Percentiles rank a stretch among this genome's conserved stretches.
Evolutionary conservation across 148 eudicot species (phyloP).

Genomic region (Nepenthes mirabilis): DNA sequence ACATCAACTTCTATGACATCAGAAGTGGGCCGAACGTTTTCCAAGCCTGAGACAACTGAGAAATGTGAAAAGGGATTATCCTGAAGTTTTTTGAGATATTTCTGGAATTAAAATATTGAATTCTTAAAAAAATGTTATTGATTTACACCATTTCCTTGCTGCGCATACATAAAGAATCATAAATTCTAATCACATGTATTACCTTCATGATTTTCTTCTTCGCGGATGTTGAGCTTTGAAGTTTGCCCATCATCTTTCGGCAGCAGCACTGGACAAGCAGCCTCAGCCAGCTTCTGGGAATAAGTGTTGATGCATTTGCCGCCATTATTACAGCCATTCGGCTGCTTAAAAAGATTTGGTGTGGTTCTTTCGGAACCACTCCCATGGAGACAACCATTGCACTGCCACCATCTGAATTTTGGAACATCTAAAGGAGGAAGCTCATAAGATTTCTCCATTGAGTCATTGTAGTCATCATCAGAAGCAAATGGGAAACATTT

Average conservation of each 20-base stretch:
- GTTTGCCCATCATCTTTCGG: constrained; percentile 1
- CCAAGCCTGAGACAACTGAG: constrained; percentile 10
- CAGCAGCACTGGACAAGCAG: not conserved
- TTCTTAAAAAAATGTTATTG: not conserved
- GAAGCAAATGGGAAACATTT: constrained; percentile 41
- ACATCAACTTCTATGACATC: constrained; percentile 5
- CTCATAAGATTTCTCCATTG: constrained; percentile 9
- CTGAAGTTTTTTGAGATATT: not conserved
- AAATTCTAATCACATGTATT: constrained; percentile 11
- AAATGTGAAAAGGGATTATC: not conserved
- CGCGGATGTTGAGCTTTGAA: constrained; percentile 1
- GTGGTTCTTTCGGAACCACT: not conserved
- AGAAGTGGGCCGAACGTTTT: constrained; percentile 2
- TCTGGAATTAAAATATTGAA: not conserved
- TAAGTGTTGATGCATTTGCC: not conserved
- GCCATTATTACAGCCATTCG: not conserved
- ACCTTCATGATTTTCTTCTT: constrained; percentile 9
- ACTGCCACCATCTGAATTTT: constrained; percentile 55
- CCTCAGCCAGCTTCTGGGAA: not conserved
- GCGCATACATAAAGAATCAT: constrained; percentile 5
- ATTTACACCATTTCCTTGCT: constrained; percentile 14
- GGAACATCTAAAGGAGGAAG: constrained; percentile 49
- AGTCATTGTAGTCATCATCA: constrained; percentile 6
- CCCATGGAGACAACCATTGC: constrained; percentile 15
- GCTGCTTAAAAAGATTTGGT: not conserved